A percentile compares a stretch with the other conserved stretches of the same genome.
phyloP scores from a whole-genome alignment of 176 grass and related monocot species.

The Rhynchospora tenuis region DNA sequence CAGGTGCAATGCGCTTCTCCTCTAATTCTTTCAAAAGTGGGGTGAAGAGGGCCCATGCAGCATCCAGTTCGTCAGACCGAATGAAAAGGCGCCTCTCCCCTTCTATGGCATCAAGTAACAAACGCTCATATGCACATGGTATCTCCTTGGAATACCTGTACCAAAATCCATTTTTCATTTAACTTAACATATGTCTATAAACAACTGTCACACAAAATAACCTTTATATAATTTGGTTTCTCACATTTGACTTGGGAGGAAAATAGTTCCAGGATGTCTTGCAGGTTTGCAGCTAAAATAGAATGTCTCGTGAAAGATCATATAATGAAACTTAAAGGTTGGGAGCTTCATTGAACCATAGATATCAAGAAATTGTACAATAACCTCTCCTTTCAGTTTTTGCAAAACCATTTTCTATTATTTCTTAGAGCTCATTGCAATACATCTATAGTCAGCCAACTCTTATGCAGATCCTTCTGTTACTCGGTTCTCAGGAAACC shows the following conservation, averaged over 20 bases:
- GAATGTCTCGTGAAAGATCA: background rate
- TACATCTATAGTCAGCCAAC: background rate
- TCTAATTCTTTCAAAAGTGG: slow-evolving; percentile 76
- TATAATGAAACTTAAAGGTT: background rate
- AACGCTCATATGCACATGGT: slow-evolving; percentile 85
- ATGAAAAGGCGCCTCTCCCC: slow-evolving; percentile 93
- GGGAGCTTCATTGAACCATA: background rate
- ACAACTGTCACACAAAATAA: no score
- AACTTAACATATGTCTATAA: no score
- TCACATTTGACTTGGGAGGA: background rate
- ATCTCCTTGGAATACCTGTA: slow-evolving; percentile 91
- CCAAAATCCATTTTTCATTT: background rate
- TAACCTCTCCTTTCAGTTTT: background rate
- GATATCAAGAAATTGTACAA: background rate
- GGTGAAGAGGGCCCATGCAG: slow-evolving; percentile 85
- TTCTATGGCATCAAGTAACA: slow-evolving; percentile 84
- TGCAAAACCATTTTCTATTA: background rate
- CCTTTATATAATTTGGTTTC: no score
- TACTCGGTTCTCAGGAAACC: background rate
- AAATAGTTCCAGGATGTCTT: background rate
- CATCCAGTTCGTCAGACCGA: slow-evolving; percentile 90
- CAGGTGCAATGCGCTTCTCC: slow-evolving; percentile 58
- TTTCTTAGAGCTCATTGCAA: background rate
- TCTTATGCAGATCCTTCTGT: background rate
- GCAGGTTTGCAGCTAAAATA: background rate